Evolutionary conservation across 768 basidiomycete species (phyloP).

Genomic region (Porphyrellus cyaneotinctus): DNA sequence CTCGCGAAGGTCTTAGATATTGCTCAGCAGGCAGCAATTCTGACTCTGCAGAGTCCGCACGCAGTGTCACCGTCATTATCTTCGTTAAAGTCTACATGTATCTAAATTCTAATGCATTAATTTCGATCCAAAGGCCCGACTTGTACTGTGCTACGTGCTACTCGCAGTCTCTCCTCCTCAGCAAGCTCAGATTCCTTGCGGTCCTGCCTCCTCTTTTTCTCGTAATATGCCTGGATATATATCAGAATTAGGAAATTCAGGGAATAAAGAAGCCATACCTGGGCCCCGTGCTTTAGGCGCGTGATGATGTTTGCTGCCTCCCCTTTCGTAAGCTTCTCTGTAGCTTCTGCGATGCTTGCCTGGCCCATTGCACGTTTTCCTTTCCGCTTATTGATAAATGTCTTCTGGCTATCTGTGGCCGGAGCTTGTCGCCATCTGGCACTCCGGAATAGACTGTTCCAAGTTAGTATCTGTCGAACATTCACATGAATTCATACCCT

Average conservation of each 20-base stretch:
- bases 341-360: slow-evolving; percentile 19
- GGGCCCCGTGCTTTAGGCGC: slow-evolving; percentile 71
- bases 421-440: slow-evolving; percentile 64
- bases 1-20: slow-evolving; percentile 44
- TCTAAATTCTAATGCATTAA: slow-evolving; percentile 7
- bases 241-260: background rate
- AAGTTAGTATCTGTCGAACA: slow-evolving; percentile 3
- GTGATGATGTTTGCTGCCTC: slow-evolving; percentile 77
- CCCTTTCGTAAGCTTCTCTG: slow-evolving; percentile 63
- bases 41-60: slow-evolving; percentile 52
- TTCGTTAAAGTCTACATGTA: slow-evolving; percentile 11
- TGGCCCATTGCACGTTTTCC: slow-evolving; percentile 25
- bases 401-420: slow-evolving; percentile 59
- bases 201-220: slow-evolving; percentile 45
- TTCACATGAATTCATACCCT: slow-evolving; percentile 39
- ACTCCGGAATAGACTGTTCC: slow-evolving; percentile 50
- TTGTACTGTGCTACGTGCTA: slow-evolving; percentile 50
- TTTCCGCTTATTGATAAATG: slow-evolving; percentile 53
- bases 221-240: slow-evolving; percentile 46
- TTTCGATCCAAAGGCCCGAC: slow-evolving; percentile 50
- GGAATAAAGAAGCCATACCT: slow-evolving; percentile 41
- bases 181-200: slow-evolving; percentile 33
- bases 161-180: slow-evolving; percentile 49
- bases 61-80: slow-evolving; percentile 69
- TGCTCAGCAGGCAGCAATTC: slow-evolving; percentile 62